These are phyloP conservation scores for Apiospora koreana DNA, from an alignment of 2,329 filamentous ascomycete species.

Conservation along the genomic window DNA sequence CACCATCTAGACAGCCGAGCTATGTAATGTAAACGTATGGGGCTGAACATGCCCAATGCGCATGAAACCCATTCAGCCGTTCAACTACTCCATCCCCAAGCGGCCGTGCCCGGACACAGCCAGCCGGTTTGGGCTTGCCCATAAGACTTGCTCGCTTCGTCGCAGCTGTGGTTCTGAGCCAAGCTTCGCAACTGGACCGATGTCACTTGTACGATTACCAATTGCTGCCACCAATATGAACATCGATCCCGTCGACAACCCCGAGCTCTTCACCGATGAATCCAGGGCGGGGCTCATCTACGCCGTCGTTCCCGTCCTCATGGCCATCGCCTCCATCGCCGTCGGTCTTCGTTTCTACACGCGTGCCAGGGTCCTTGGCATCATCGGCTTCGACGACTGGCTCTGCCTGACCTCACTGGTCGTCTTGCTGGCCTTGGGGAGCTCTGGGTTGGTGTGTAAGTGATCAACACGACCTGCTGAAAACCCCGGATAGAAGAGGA, in stretches of 20 bases:
- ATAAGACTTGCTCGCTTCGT: too few species aligned
- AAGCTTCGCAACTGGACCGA: too few species aligned
- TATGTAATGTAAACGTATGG: too few species aligned
- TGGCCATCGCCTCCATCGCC: background rate
- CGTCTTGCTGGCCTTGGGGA: background rate
- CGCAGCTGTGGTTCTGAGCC: too few species aligned
- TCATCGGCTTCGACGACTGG: conserved; percentile 4
- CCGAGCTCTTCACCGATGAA: background rate
- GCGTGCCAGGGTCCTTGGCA: background rate
- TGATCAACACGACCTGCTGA: background rate
- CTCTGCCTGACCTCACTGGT: background rate
- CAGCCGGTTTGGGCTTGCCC: too few species aligned
- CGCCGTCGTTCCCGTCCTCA: background rate
- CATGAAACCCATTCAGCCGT: too few species aligned
- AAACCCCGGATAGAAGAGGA: background rate
- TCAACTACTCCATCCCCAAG: too few species aligned
- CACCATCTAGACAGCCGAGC: too few species aligned
- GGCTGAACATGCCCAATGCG: too few species aligned
- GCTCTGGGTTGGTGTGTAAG: background rate
- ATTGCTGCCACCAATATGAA: background rate
- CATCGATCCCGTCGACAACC: conserved; percentile 1
- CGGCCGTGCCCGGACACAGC: too few species aligned
- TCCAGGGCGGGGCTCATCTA: background rate
- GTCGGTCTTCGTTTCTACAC: background rate
- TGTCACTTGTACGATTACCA: too few species aligned